Conservation (phyloP, 1,284 basidiomycete species). For the Erythrobasidium hasegawianum region DNA sequence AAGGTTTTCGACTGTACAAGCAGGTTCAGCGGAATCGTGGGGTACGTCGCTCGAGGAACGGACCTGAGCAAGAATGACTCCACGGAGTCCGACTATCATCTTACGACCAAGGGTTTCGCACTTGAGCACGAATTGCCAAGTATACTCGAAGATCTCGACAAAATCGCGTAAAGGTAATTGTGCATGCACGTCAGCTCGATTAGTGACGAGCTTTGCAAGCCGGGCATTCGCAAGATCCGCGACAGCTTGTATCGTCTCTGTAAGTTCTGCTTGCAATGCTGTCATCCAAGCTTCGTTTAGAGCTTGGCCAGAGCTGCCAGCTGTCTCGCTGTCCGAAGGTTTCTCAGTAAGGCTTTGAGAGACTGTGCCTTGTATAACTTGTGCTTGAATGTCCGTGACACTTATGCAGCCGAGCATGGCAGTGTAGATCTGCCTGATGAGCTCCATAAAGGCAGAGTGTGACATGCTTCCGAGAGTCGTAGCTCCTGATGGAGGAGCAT, state of each 20-base stretch:
- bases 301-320: neutral
- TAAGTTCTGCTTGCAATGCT: conserved; percentile 53
- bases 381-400: conserved; percentile 64
- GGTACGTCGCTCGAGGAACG: conserved; percentile 28
- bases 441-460: conserved; percentile 64
- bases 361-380: conserved; percentile 53
- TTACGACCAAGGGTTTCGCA: conserved; percentile 78
- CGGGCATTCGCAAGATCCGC: conserved; percentile 80
- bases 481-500: conserved; percentile 41
- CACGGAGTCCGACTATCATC: conserved; percentile 88
- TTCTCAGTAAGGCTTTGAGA: neutral
- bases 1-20: conserved; percentile 71
- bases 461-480: conserved; percentile 64
- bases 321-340: conserved; percentile 45
- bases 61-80: conserved; percentile 69
- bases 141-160: conserved; percentile 72
- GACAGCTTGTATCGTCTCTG: conserved; percentile 71
- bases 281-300: conserved; percentile 23
- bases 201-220: conserved; percentile 69
- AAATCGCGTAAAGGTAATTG: conserved; percentile 69
- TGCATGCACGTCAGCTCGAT: conserved; percentile 73
- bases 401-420: conserved; percentile 67
- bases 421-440: conserved; percentile 63
- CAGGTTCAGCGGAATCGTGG: conserved; percentile 39
- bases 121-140: conserved; percentile 82